phyloP scores from a whole-genome alignment of 192 early-diverging fungal genomes.

The Oehlia diaphana region DNA sequence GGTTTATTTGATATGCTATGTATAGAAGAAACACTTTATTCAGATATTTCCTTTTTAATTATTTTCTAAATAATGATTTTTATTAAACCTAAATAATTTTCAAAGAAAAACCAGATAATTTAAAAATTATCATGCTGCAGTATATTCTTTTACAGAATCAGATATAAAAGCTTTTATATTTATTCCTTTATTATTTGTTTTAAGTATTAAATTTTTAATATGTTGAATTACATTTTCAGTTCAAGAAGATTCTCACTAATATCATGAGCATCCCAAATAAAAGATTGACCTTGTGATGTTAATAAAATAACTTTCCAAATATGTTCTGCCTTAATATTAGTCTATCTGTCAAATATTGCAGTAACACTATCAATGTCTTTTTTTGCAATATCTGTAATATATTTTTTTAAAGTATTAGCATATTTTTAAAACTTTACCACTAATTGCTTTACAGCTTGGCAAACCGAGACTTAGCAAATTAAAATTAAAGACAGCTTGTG shows the following conservation, averaged over 20 bases:
- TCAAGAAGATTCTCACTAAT: neutral
- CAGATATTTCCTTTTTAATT: neutral
- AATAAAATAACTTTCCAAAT: neutral
- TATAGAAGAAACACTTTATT: constrained; percentile 4
- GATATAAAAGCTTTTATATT: constrained; percentile 7
- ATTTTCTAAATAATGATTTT: neutral
- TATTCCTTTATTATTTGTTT: constrained; percentile 7
- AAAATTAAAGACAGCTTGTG: neutral
- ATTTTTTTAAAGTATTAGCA: neutral
- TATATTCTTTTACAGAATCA: constrained; percentile 10
- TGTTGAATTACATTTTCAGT: constrained; percentile 10
- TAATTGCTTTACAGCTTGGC: neutral
- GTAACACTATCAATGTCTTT: neutral
- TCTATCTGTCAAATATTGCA: neutral
- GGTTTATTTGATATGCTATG: constrained; percentile 10
- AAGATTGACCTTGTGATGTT: neutral
- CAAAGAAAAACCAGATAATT: no score
- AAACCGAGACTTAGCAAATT: neutral
- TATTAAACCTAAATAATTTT: no score
- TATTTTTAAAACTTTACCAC: neutral
- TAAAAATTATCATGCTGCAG: neutral
- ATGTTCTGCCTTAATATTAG: constrained; percentile 8
- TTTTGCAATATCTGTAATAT: neutral
- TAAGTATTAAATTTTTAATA: neutral
- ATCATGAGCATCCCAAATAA: neutral